phyloP scores from a whole-genome alignment of 208 protist genomes.

The Acanthamoeba royreba region DNA sequence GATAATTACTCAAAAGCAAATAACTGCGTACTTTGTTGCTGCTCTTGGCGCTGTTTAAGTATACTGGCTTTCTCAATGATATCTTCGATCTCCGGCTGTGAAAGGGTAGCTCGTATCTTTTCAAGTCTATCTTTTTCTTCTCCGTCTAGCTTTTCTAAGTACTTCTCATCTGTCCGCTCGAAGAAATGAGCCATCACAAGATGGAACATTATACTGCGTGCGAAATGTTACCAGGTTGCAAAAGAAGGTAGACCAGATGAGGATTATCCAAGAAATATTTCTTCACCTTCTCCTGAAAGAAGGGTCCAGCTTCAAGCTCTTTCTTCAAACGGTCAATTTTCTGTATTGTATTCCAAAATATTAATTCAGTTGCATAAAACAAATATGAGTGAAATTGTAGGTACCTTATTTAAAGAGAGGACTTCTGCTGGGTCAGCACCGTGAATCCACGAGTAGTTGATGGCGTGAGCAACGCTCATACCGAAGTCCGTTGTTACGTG shows the following conservation, averaged over 20 bases:
- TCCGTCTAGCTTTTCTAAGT: slow-evolving; percentile 42
- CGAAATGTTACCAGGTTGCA: slow-evolving; percentile 1
- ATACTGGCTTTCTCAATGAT: slow-evolving; percentile 18
- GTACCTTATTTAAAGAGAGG: slow-evolving; percentile 60
- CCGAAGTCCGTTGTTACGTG: slow-evolving; percentile 63
- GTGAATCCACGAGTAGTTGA: slow-evolving; percentile 59
- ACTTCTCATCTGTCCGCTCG: slow-evolving; percentile 10
- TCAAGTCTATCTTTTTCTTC: neutral
- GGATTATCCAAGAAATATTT: slow-evolving; percentile 43
- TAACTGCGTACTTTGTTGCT: slow-evolving; percentile 16
- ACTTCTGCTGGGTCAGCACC: slow-evolving; percentile 50
- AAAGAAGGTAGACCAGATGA: slow-evolving; percentile 1
- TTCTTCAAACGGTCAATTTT: slow-evolving; percentile 35
- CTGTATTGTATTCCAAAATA: too few relatives aligned
- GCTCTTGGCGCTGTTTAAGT: slow-evolving; percentile 20
- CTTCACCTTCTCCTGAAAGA: slow-evolving; percentile 13
- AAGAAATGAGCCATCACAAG: neutral
- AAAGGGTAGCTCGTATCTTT: slow-evolving; percentile 2
- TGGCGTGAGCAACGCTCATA: slow-evolving; percentile 35
- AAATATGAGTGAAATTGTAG: too few relatives aligned
- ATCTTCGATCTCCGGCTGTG: neutral
- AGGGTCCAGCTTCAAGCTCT: slow-evolving; percentile 14
- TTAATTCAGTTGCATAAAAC: too few relatives aligned
- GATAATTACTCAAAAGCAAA: too few relatives aligned
- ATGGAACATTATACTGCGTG: too few relatives aligned